Evolutionary conservation across 257 asterid species (phyloP), one percentile per base, ranked within the genome.

Genomic region (Cynanchum wilfordii): DNA sequence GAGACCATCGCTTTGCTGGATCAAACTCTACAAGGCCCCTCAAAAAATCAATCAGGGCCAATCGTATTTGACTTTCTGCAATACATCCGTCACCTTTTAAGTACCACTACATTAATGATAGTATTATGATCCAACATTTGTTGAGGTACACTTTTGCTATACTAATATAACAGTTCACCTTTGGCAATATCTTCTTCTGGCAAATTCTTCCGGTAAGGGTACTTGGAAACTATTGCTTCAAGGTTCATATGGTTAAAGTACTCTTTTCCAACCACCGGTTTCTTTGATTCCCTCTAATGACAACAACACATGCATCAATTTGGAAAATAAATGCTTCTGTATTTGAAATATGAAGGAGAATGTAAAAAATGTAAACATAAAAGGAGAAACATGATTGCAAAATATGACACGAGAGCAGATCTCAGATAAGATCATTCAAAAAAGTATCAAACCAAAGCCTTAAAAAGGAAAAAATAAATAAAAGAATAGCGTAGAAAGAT

Each of bases 1-100:
- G 99, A 27, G 99, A 90, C 99, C 99, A 95, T 78, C 99, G 90
- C 77, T 90, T 95, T 69, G 86, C 95, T 20, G 99, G 99, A 88
- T 95, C 99, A 81, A 95, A 92, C 79, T 95, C 97, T 70, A 95
- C 86, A 54, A 95, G 97, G 62, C 99, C 99, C 87, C 88, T 90
- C 84, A 95, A 84, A 85, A 95, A 95, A 86, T 95, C 99, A 87
- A 90, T 82, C 69, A 95, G 84, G 63, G 98, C 96, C 70, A 84
- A 77, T 57, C 98, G 89, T 65, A 84, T 81, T 79, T 87, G 91
- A 80, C 85, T 88, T 83, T 95, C 99, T 95, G 98, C 58, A 73
- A 77, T 69, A 79, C 73, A 67, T 74, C 30, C 69, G 65, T 20
- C 65, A 11, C 30, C 70, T 19, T 12, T 64, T 51, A 19, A 25